phyloP scores from a whole-genome alignment of 805 yeast genomes.

The Saccharomyces eubayanus region DNA sequence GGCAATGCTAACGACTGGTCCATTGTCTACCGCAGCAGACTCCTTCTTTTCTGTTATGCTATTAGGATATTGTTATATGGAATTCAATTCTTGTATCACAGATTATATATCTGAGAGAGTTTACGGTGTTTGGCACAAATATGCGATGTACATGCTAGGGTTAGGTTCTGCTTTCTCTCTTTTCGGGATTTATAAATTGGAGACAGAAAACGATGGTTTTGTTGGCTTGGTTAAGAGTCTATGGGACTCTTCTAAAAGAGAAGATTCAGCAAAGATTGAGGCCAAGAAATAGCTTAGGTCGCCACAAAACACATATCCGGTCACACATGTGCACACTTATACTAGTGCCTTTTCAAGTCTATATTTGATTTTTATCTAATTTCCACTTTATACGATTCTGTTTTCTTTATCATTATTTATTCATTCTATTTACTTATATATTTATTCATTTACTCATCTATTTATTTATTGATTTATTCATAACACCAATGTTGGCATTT shows the following conservation, averaged over 20 bases:
- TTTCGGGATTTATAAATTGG: slow-evolving; percentile 76
- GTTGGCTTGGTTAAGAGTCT: slow-evolving; percentile 52
- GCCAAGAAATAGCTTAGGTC: background rate
- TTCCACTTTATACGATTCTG: background rate
- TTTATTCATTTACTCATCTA: slow-evolving; percentile 2
- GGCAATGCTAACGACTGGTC: slow-evolving; percentile 66
- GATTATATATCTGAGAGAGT: slow-evolving; percentile 87
- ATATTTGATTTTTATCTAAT: background rate
- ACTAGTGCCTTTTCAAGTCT: background rate
- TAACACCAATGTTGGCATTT: slow-evolving; percentile 3
- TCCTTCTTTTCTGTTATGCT: slow-evolving; percentile 57
- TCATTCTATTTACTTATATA: slow-evolving; percentile 1
- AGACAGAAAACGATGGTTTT: slow-evolving; percentile 73
- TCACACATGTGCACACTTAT: background rate
- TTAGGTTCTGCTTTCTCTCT: slow-evolving; percentile 64
- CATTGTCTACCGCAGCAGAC: slow-evolving; percentile 62
- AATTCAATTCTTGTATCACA: slow-evolving; percentile 82
- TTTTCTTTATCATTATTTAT: background rate
- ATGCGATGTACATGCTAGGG: slow-evolving; percentile 59
- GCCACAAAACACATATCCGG: background rate
- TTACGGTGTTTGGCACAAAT: slow-evolving; percentile 66
- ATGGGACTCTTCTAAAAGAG: slow-evolving; percentile 41
- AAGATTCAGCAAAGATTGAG: slow-evolving; percentile 5
- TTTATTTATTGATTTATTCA: slow-evolving; percentile 3
- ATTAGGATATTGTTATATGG: slow-evolving; percentile 74